Conservation (phyloP, 495 filamentous ascomycete genomes). For the Aspergillus nidulans region DNA sequence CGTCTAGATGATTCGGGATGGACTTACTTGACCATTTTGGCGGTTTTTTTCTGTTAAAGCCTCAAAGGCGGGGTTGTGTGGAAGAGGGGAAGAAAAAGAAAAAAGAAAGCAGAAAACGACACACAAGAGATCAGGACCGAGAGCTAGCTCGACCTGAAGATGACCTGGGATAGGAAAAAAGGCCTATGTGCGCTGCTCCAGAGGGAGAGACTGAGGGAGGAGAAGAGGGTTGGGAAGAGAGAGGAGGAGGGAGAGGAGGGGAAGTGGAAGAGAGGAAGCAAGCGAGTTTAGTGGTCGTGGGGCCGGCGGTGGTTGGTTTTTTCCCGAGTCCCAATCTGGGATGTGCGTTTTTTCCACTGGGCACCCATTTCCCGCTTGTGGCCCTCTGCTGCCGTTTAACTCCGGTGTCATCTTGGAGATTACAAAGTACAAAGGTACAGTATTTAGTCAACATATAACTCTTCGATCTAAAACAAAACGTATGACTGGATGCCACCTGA, state of each 20-base stretch:
- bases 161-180: slow-evolving; percentile 25
- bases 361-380: slow-evolving; percentile 18
- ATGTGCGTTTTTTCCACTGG: slow-evolving; percentile 29
- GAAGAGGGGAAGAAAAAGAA: slow-evolving; percentile 12
- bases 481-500: neutral
- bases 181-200: slow-evolving; percentile 45
- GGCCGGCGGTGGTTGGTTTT: slow-evolving; percentile 15
- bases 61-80: slow-evolving; percentile 37
- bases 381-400: slow-evolving; percentile 19
- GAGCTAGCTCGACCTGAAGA: slow-evolving; percentile 45
- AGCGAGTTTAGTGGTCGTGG: slow-evolving; percentile 20
- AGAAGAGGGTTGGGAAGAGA: slow-evolving; percentile 23
- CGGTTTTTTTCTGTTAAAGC: slow-evolving; percentile 61
- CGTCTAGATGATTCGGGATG: neutral
- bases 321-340: slow-evolving; percentile 30
- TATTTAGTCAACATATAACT: neutral
- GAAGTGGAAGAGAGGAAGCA: slow-evolving; percentile 33
- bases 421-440: too few species aligned
- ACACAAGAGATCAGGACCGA: slow-evolving; percentile 47
- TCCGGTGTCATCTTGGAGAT: slow-evolving; percentile 3
- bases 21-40: slow-evolving; percentile 99
- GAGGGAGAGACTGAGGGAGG: slow-evolving; percentile 26
- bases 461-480: neutral
- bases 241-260: slow-evolving; percentile 16
- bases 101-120: slow-evolving; percentile 30